Evolutionary conservation across 1,139 yeast genomes (phyloP).

Genomic region (Yamadazyma atmosphaerica): DNA sequence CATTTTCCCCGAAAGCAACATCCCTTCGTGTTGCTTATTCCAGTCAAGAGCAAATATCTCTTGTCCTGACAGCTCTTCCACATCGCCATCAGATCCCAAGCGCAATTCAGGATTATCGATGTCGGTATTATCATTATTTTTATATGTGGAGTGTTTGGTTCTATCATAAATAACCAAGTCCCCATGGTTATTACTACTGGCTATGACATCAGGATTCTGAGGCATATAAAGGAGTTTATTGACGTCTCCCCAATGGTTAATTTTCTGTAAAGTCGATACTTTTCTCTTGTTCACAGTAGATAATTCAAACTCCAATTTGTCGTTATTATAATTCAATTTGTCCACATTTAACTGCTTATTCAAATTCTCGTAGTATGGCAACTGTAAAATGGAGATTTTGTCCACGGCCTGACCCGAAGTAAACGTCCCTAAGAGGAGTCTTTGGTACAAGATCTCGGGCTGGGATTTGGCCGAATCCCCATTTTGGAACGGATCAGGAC

Average conservation of each 20-base stretch:
- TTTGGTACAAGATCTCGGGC: constrained; percentile 24
- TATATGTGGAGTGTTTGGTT: constrained; percentile 51
- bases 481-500: constrained; percentile 4
- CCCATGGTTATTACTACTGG: constrained; percentile 42
- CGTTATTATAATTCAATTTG: constrained; percentile 37
- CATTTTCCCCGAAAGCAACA: constrained; percentile 36
- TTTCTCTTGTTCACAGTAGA: constrained; percentile 28
- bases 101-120: constrained; percentile 34
- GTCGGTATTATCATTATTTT: constrained; percentile 27
- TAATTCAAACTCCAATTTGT: constrained; percentile 44
- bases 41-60: constrained; percentile 49
- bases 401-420: constrained; percentile 46
- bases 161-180: constrained; percentile 49
- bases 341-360: constrained; percentile 33
- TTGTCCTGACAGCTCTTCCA: constrained; percentile 5
- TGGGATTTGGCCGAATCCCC: constrained; percentile 3
- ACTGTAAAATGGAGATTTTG: constrained; percentile 37
- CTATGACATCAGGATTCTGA: constrained; percentile 45
- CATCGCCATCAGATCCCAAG: constrained; percentile 16
- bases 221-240: constrained; percentile 44
- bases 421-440: constrained; percentile 43
- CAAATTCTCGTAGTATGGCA: constrained; percentile 35
- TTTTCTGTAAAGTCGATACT: constrained; percentile 36
- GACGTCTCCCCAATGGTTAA: constrained; percentile 47
- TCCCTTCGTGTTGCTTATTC: constrained; percentile 42